phyloP scores from a whole-genome alignment of 805 yeast genomes.

The Lachancea sp. region DNA sequence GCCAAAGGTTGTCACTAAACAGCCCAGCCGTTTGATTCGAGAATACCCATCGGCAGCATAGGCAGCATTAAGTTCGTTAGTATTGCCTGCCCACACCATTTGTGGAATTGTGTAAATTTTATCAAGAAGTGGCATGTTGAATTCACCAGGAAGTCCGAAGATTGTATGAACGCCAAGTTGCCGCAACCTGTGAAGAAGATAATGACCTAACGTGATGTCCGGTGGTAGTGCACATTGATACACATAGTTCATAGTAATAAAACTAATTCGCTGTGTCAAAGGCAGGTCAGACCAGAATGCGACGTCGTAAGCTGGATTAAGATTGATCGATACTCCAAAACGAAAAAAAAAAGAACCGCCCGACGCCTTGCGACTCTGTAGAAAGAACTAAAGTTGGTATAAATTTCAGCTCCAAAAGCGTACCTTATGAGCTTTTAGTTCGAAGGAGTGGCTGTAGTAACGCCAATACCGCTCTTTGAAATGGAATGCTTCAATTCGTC shows the following conservation, averaged over 20 bases:
- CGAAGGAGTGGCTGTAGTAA: too few species aligned
- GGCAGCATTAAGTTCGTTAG: conserved; percentile 86
- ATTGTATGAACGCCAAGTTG: conserved; percentile 49
- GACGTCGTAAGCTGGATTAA: too few species aligned
- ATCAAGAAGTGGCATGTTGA: conserved; percentile 59
- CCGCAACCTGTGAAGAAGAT: conserved; percentile 50
- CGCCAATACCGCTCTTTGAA: too few species aligned
- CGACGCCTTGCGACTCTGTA: too few species aligned
- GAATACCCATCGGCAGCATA: conserved; percentile 90
- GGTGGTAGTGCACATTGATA: conserved; percentile 6
- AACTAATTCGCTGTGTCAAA: neutral
- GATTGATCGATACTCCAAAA: too few species aligned
- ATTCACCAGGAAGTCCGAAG: conserved; percentile 75
- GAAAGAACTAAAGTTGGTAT: too few species aligned
- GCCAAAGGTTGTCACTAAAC: conserved; percentile 57
- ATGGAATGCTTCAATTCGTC: too few species aligned
- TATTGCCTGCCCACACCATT: conserved; percentile 66
- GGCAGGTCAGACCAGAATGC: neutral
- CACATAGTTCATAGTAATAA: conserved; percentile 2
- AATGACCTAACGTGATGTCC: conserved; percentile 44
- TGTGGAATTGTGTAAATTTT: conserved; percentile 45
- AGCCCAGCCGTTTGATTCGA: conserved; percentile 38
- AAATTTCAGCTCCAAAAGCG: too few species aligned
- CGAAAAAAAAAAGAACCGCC: too few species aligned
- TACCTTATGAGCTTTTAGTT: too few species aligned